Conservation (phyloP, 1,284 basidiomycete genomes). For the Ceratobasidium sp. region DNA sequence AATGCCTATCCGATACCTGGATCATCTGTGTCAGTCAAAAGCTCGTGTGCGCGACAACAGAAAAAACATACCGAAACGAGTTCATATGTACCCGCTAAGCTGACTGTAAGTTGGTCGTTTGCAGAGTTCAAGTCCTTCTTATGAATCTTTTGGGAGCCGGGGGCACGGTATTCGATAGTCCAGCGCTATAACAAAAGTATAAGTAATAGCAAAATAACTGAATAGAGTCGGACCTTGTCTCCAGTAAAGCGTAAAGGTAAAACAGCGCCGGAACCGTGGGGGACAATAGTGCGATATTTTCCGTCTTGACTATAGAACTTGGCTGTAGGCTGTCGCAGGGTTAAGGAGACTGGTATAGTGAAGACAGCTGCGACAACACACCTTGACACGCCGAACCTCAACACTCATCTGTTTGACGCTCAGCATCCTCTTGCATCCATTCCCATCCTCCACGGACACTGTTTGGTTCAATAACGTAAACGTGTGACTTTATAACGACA, state of each 20-base stretch:
- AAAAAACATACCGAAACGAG: slow-evolving; percentile 65
- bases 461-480: background rate
- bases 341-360: background rate
- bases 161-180: slow-evolving; percentile 76
- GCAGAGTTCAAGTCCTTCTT: slow-evolving; percentile 62
- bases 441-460: slow-evolving; percentile 88
- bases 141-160: slow-evolving; percentile 57
- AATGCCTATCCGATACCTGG: slow-evolving; percentile 84
- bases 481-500: background rate
- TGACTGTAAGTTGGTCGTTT: slow-evolving; percentile 76
- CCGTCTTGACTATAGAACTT: slow-evolving; percentile 77
- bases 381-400: slow-evolving; percentile 84
- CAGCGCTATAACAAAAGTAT: slow-evolving; percentile 73
- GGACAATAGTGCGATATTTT: slow-evolving; percentile 67
- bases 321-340: slow-evolving; percentile 72
- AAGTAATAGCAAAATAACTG: slow-evolving; percentile 23
- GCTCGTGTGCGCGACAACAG: background rate
- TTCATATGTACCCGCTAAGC: slow-evolving; percentile 75
- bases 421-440: slow-evolving; percentile 83
- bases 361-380: slow-evolving; percentile 49
- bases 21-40: background rate
- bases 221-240: slow-evolving; percentile 68
- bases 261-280: slow-evolving; percentile 75
- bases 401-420: slow-evolving; percentile 81
- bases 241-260: slow-evolving; percentile 86